Evolutionary conservation across 164 flowering plant species (phyloP).

Genomic region (Nymphaea thermarum): DNA sequence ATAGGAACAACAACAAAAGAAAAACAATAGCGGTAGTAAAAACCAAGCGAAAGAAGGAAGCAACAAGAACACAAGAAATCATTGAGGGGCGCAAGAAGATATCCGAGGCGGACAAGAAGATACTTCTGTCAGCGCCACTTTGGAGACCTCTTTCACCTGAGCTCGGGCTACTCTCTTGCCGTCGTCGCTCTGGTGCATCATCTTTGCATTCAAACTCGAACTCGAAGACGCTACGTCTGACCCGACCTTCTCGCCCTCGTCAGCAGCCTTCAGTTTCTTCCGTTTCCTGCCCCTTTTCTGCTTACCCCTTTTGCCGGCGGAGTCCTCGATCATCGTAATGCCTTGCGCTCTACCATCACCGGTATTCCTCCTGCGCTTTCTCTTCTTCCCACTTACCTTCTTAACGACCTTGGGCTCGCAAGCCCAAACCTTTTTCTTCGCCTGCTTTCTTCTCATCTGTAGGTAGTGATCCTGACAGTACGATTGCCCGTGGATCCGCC

Average conservation of each 20-base stretch:
- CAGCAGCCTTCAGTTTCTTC: background rate
- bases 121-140: too few species aligned
- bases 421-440: background rate
- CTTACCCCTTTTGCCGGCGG: background rate
- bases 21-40: background rate
- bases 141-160: too few species aligned
- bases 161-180: background rate
- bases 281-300: background rate
- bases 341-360: background rate
- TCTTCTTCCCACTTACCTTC: background rate
- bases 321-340: background rate
- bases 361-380: background rate
- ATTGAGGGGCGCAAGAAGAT: background rate
- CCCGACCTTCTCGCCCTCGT: background rate
- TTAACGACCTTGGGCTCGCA: background rate
- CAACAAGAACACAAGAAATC: background rate
- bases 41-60: background rate
- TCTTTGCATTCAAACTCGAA: background rate
- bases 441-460: background rate
- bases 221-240: background rate
- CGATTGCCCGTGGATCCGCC: slow-evolving; percentile 5
- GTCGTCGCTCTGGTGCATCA: background rate
- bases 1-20: background rate
- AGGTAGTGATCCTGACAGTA: slow-evolving; percentile 9
- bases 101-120: background rate